Conservation (phyloP, 1,139 yeast genomes). For the Taphrina confusa region DNA sequence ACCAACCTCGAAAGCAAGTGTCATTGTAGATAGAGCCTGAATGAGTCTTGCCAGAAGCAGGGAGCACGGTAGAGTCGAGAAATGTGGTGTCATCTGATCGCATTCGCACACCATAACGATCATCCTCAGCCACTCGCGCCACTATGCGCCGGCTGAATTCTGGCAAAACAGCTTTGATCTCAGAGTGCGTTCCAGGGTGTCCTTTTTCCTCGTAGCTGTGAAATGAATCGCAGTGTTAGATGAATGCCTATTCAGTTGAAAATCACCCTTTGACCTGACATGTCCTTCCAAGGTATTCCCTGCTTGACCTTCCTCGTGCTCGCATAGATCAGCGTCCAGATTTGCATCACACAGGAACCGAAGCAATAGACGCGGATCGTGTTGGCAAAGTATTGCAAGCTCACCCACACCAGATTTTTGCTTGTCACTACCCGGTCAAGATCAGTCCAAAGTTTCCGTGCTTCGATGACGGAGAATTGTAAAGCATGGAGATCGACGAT, state of each 20-base stretch:
- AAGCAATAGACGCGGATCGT: constrained; percentile 18
- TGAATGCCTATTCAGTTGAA: constrained; percentile 1
- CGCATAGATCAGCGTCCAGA: constrained; percentile 17
- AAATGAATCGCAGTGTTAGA: no score
- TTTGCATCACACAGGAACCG: background rate
- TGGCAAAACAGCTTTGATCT: no score
- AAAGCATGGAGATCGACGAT: background rate
- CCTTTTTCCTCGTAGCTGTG: no score
- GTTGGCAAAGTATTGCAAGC: background rate
- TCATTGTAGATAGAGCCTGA: no score
- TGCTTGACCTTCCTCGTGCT: background rate
- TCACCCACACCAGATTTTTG: constrained; percentile 7
- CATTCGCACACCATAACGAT: constrained; percentile 15
- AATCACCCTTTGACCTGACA: background rate
- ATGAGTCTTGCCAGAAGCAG: no score
- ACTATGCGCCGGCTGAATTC: no score
- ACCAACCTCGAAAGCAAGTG: no score
- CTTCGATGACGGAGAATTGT: background rate
- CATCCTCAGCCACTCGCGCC: constrained; percentile 5
- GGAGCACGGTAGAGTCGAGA: no score
- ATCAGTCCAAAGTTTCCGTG: background rate
- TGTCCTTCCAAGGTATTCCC: constrained; percentile 12
- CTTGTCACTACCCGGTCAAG: background rate
- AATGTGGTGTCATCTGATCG: background rate
- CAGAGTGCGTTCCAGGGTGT: no score